These are phyloP conservation scores for Corinectria fuckeliana DNA, from an alignment of 2,329 filamentous ascomycete species.

Conservation along the genomic window DNA sequence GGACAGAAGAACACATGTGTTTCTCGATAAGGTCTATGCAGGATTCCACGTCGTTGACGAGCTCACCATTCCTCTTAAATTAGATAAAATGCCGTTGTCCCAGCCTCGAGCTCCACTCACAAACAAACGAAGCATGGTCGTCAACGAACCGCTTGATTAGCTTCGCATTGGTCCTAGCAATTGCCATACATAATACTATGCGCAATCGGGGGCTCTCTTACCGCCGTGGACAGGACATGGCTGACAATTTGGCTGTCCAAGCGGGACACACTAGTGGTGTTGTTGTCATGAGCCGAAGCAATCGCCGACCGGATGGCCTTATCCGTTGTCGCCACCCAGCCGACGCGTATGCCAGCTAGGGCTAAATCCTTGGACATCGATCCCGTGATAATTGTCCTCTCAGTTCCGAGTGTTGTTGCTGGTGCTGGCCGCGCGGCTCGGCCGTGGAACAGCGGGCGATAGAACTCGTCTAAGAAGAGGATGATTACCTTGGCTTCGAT, in stretches of 20 bases:
- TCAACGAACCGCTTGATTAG: constrained; percentile 73
- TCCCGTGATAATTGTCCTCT: constrained; percentile 74
- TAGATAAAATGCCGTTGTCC: constrained; percentile 81
- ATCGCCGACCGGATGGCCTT: constrained; percentile 66
- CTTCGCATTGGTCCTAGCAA: constrained; percentile 72
- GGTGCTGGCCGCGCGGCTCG: constrained; percentile 65
- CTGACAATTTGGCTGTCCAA: constrained; percentile 80
- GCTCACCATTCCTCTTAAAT: constrained; percentile 65
- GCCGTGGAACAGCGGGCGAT: constrained; percentile 80
- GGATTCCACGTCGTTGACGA: constrained; percentile 75
- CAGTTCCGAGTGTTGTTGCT: constrained; percentile 73
- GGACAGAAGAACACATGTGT: constrained; percentile 78
- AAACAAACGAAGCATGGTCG: constrained; percentile 66
- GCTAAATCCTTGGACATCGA: constrained; percentile 88
- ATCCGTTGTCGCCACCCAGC: constrained; percentile 79
- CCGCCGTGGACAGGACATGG: constrained; percentile 68
- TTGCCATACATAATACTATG: constrained; percentile 64
- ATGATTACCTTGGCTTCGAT: constrained; percentile 68
- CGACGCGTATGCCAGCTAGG: constrained; percentile 79
- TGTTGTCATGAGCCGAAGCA: constrained; percentile 76
- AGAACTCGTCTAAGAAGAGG: constrained; percentile 81
- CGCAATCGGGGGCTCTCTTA: constrained; percentile 51
- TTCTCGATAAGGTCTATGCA: constrained; percentile 70
- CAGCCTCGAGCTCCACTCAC: constrained; percentile 78
- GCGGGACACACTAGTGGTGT: constrained; percentile 84